Evolutionary conservation across 78 protist species (phyloP).

Genomic region (Dictyostelium intermedium): DNA sequence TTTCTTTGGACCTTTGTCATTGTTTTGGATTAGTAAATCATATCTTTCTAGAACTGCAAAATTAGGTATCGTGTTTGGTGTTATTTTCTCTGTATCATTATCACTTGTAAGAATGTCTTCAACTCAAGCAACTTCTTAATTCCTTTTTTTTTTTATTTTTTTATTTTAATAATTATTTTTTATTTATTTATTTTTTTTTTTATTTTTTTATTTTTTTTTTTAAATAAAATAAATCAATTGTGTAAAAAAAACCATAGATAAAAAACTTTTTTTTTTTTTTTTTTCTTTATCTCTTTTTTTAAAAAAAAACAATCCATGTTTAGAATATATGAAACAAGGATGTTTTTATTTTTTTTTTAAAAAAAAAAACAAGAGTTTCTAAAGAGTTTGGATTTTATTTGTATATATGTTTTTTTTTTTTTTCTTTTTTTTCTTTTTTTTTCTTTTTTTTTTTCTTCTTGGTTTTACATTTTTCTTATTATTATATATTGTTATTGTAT

Average conservation of each 20-base stretch:
- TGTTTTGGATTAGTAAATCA: slow-evolving; percentile 15
- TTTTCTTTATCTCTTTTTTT: not conserved
- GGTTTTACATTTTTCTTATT: not conserved
- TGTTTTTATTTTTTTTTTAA: not conserved
- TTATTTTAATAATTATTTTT: not conserved
- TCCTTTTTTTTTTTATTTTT: no score
- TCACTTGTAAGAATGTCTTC: not conserved
- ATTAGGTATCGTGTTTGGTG: slow-evolving; percentile 33
- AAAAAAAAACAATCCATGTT: not conserved
- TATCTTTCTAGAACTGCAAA: slow-evolving; percentile 3
- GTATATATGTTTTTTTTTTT: not conserved
- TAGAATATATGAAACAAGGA: not conserved
- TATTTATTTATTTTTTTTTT: not conserved
- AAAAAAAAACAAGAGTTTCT: not conserved
- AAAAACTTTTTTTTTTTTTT: not conserved
- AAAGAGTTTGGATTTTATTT: not conserved
- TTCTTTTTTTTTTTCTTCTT: not conserved
- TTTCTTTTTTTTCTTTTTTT: not conserved
- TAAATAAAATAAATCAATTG: no score
- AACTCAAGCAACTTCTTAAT: not conserved
- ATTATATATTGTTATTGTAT: not conserved
- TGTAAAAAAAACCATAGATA: no score
- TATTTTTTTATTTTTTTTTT: not conserved
- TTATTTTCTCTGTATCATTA: not conserved
- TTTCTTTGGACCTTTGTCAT: slow-evolving; percentile 22